A percentile compares a stretch with the other conserved stretches of the same genome.
Conservation (phyloP, 305 asterid species). For the Rubia balearica region DNA sequence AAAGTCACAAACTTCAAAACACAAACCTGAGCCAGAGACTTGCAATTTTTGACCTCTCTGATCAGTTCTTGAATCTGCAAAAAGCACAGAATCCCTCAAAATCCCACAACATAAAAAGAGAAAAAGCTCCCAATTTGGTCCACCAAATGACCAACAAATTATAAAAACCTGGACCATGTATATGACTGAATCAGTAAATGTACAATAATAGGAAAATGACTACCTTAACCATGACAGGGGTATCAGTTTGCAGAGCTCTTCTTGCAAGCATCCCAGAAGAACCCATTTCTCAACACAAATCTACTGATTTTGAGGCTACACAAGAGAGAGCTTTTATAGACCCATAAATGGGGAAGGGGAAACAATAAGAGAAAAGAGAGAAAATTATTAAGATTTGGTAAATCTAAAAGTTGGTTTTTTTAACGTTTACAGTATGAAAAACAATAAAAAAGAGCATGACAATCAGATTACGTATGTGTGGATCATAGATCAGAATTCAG, state of each 20-base stretch:
- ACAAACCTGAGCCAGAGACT: conserved; percentile 95
- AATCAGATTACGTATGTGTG: not conserved
- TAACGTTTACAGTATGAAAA: not conserved
- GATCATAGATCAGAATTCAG: not conserved
- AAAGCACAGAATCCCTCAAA: conserved; percentile 12
- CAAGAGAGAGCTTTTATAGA: conserved; percentile 7
- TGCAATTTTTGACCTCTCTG: conserved; percentile 61
- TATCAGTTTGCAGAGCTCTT: conserved; percentile 72
- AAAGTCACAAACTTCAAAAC: conserved; percentile 12
- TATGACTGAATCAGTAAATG: conserved; percentile 12
- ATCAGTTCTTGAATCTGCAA: conserved; percentile 80
- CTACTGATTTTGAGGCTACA: not conserved
- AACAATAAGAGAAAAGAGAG: not conserved
- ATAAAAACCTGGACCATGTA: conserved; percentile 12
- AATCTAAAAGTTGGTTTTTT: conserved; percentile 3
- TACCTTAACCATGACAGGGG: conserved; percentile 97
- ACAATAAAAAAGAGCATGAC: not conserved
- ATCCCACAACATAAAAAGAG: conserved; percentile 11
- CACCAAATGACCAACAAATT: not conserved
- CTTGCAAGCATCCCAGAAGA: conserved; percentile 65
- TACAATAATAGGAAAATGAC: conserved; percentile 2
- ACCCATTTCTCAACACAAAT: conserved; percentile 47
- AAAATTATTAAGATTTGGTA: conserved; percentile 4
- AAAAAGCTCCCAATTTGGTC: conserved; percentile 8
- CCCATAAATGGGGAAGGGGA: not conserved